Evolutionary conservation across 139 green algal species (phyloP).

Genomic region (Volvox africanus): DNA sequence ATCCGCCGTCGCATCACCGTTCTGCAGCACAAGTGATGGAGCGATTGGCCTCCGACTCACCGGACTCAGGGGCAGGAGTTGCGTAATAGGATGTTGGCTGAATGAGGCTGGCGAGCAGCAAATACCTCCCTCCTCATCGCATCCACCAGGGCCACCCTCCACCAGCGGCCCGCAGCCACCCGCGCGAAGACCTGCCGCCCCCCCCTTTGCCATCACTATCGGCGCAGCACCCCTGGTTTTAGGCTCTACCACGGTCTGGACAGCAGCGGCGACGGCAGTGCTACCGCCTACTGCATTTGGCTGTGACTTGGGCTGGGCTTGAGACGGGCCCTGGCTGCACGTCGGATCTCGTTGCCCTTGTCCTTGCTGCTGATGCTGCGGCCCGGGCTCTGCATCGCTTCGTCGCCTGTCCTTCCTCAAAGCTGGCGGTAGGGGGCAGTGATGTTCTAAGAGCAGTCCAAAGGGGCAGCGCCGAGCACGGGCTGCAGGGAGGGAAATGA

Average conservation of each 20-base stretch:
- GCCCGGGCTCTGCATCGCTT: neutral
- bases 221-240: too few species aligned
- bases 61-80: conserved; percentile 9
- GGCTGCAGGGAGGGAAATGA: conserved; percentile 43
- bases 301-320: neutral
- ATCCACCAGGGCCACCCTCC: too few species aligned
- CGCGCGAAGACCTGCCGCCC: too few species aligned
- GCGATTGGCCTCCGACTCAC: too few species aligned
- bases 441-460: conserved; percentile 70
- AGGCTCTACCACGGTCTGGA: too few species aligned
- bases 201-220: too few species aligned
- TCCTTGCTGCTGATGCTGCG: neutral
- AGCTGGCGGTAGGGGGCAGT: conserved; percentile 81
- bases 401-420: conserved; percentile 9
- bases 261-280: too few species aligned
- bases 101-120: too few species aligned
- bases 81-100: neutral
- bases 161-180: too few species aligned
- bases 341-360: neutral
- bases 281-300: neutral
- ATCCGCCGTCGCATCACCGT: too few species aligned
- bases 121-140: too few species aligned
- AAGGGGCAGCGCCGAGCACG: conserved; percentile 69
- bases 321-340: neutral
- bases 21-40: too few species aligned